Evolutionary conservation across 148 eudicot species (phyloP), one percentile per base, ranked within the genome.

Genomic region (Nyssa sinensis): DNA sequence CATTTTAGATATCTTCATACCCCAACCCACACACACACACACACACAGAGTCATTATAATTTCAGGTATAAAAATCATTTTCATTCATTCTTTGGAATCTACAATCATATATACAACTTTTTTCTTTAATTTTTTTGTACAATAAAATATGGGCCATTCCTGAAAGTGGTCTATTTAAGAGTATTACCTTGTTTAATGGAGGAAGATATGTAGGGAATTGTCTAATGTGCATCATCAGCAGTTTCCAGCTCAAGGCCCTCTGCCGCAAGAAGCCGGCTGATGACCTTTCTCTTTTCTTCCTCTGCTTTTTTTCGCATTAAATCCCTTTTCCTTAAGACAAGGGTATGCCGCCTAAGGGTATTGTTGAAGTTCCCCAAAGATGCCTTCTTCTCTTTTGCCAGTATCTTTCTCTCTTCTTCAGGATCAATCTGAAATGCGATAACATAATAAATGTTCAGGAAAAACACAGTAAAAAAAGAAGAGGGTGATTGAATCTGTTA

Each of bases 161-260:
- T 3, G 9, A 55, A 19, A 55, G 4, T 21, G 21, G 17, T 11
- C 58, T 51, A 41, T 6, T 2, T 41, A 6, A 8, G 47, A 41
- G 47, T 9, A 41, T 41, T 13, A 41, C 12, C 7, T 41, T 13
- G 47, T 51, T 5, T 14, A 14, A 51, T 14, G 58, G 58, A 2
- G 16, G 58, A 19, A 51, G 58, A 66, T 71, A 79, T 30, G 16
- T 14, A 59, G 27, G 25, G n/a, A 57, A 14, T 66, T 66, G 37
- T 41, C 79, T 75, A 73, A 21, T 55, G 35, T 39, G 65, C 66
- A 55, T 92, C 80, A 23, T 81, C 88, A 73, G 92, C 96, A 8
- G 82, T 82, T 37, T 77, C 98, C 66, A 92, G 88, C 83, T 94
- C 98, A 64, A 94, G 86, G 73, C 98, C 98, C 80, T 94, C 98